Percentiles rank a stretch among this genome's conserved stretches.
Conservation (phyloP, 768 basidiomycete genomes). For the Trametes maxima region DNA sequence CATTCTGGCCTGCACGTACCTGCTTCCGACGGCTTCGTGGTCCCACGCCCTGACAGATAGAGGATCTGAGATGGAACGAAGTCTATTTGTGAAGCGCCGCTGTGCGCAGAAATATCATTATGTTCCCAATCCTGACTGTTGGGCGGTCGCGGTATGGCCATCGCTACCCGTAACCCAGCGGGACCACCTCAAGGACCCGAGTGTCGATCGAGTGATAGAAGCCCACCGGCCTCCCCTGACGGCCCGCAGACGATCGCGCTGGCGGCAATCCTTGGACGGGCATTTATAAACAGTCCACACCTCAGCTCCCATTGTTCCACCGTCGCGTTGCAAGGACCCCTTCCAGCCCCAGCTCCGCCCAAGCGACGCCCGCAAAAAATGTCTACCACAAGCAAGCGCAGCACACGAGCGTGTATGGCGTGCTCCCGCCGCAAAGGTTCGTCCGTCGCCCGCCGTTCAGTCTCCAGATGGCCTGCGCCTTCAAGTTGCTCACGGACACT, state of each 20-base stretch:
- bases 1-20: not conserved
- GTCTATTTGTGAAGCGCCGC: not conserved
- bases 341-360: not conserved
- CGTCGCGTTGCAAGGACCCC: not conserved
- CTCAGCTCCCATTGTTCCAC: not conserved
- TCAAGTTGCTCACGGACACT: not conserved
- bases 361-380: not conserved
- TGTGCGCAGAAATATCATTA: not conserved
- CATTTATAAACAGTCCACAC: not conserved
- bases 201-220: slow-evolving; percentile 7
- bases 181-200: not conserved
- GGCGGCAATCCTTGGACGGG: not conserved
- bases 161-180: not conserved
- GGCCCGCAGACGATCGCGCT: not conserved
- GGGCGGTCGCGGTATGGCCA: not conserved
- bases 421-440: not conserved
- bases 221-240: not conserved
- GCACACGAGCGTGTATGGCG: not conserved
- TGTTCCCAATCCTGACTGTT: not conserved
- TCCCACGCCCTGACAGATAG: not conserved
- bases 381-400: not conserved
- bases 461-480: not conserved
- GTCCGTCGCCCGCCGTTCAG: not conserved
- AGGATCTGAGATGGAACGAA: not conserved
- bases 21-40: not conserved